Base-by-base conservation (phyloP, 75 land plant genomes). In the Pseudotsuga menziesii region DNA sequence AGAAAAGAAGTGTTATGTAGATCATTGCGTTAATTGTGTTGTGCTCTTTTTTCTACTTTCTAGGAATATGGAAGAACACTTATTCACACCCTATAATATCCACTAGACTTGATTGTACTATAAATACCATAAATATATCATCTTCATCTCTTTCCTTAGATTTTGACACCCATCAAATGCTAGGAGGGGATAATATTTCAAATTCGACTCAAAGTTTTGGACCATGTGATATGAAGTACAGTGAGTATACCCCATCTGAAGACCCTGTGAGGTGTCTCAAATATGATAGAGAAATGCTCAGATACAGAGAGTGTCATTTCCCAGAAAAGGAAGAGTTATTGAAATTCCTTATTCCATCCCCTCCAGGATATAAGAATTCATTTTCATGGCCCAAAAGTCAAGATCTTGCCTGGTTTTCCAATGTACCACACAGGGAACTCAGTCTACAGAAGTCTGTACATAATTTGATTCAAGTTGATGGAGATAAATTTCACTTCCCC, bases 231-330 rank as follows among this genome's bases (percentile, higher is more conserved):
- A 64, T 79, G 75, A 82, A 89, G 36, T 89, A 79, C 64, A 89
- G 89, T 54, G 91, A 89, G 79, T 89, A 89, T 79, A 89, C 91
- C 14, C 91, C 91, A 19, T 89, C 90, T 73, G 87, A 89, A 32
- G 90, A 89, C 74, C 58, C 72, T 2, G 54, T 71, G 52, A 64
- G n/a, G n/a, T n/a, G n/a, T n/a, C n/a, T n/a, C n/a, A n/a, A n/a
- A n/a, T n/a, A n/a, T n/a, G n/a, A n/a, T 5, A 77, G 91, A 27
- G 85, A 82, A 4, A 84, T 22, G 74, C 73, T 89, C 29, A 80
- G 76, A 4, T 89, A 89, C 85, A 77, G 91, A 67, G 91, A 89
- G 44, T 67, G 91, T 17, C 91, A 89, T 89, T 35, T n/a, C n/a
- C n/a, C n/a, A n/a, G n/a, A n/a, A n/a, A n/a, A n/a, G n/a, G n/a